Evolutionary conservation across 345 rosid genomes (phyloP).

Genomic region (Firmiana major): DNA sequence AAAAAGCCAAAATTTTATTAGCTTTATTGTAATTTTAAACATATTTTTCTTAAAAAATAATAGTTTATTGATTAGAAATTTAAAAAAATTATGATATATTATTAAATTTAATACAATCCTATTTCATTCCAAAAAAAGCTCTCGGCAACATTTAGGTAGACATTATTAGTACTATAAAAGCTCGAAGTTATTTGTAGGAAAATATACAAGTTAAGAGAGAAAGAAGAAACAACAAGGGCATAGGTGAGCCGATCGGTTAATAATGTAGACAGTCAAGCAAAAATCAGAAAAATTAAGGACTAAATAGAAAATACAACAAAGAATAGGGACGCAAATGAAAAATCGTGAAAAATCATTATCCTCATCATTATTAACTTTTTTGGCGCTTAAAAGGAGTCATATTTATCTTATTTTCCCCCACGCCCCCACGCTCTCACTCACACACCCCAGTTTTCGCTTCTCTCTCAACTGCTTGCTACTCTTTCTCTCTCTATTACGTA

Average conservation of each 20-base stretch:
- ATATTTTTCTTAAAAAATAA: no score
- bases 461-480: neutral
- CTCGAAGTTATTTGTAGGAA: no score
- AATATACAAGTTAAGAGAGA: no score
- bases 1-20: no score
- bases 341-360: neutral
- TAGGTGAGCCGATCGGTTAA: neutral
- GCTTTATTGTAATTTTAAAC: no score
- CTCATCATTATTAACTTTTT: neutral
- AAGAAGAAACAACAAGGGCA: no score
- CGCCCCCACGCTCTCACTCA: neutral
- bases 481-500: conserved; percentile 1
- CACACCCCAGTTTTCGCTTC: neutral
- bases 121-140: no score
- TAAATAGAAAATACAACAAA: neutral
- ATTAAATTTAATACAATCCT: no score
- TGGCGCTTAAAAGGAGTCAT: neutral
- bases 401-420: neutral
- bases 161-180: no score
- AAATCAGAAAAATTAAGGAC: neutral
- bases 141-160: no score
- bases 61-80: no score
- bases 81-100: no score
- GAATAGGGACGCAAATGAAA: neutral
- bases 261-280: neutral